Conservation (phyloP, 805 yeast species). For the Metschnikowia henanensis region DNA sequence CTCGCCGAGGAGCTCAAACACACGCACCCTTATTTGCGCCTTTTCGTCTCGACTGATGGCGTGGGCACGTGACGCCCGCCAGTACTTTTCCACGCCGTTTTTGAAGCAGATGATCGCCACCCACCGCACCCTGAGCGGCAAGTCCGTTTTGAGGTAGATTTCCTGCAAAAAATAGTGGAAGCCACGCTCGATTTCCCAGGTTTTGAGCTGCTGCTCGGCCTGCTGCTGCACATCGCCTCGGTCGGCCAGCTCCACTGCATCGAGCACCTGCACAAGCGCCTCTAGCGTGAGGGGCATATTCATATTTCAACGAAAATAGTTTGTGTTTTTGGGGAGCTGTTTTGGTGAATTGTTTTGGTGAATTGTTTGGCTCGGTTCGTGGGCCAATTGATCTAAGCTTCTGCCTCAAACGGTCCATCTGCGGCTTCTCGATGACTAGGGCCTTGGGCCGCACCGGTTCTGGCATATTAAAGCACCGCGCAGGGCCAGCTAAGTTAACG, state of each 20-base stretch:
- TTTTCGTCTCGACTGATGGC: conserved; percentile 67
- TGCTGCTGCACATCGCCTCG: conserved; percentile 51
- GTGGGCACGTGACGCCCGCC: conserved; percentile 70
- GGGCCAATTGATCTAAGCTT: no score
- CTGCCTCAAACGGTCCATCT: no score
- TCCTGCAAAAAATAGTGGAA: conserved; percentile 57
- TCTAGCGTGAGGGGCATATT: conserved; percentile 19
- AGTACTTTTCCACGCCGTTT: conserved; percentile 80
- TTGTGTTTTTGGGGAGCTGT: neutral
- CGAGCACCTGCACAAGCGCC: conserved; percentile 29
- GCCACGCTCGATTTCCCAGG: conserved; percentile 67
- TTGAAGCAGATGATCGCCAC: conserved; percentile 84
- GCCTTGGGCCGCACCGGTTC: no score
- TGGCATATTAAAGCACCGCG: no score
- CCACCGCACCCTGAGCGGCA: conserved; percentile 76
- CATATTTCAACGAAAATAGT: neutral
- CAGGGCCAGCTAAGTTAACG: no score
- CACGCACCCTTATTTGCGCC: conserved; percentile 51
- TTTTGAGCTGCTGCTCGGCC: conserved; percentile 69
- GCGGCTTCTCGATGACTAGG: no score
- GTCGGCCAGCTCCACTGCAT: conserved; percentile 38
- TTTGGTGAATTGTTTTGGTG: neutral
- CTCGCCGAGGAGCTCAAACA: conserved; percentile 64
- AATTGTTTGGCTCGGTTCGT: no score
- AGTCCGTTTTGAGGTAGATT: conserved; percentile 55